Percentiles rank a stretch among this genome's conserved stretches.
phyloP scores from a whole-genome alignment of 1,139 yeast species.

The Blastobotrys apis region DNA sequence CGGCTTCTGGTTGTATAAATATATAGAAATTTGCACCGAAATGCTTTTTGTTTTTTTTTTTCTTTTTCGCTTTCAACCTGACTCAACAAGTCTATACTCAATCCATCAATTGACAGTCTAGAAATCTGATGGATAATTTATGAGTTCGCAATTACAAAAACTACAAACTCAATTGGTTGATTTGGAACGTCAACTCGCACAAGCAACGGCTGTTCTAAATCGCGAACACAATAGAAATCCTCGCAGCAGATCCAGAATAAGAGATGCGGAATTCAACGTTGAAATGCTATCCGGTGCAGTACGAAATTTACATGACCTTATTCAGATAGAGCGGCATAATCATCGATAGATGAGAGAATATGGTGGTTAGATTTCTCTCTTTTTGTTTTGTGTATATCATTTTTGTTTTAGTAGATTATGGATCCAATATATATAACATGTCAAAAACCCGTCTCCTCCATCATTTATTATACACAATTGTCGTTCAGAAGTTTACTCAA shows the following conservation, averaged over 20 bases:
- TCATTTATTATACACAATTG: constrained; percentile 1
- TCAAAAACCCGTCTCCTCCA: no score
- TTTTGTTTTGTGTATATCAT: neutral
- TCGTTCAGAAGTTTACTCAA: constrained; percentile 2
- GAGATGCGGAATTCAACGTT: constrained; percentile 19
- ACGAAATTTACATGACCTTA: constrained; percentile 18
- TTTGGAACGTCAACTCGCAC: constrained; percentile 1
- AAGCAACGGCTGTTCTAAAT: constrained; percentile 2
- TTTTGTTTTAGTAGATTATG: neutral
- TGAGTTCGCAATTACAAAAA: constrained; percentile 4
- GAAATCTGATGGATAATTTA: neutral
- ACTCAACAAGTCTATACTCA: no score
- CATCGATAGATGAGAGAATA: no score
- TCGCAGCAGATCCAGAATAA: neutral
- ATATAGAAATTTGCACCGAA: no score
- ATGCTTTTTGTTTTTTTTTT: no score
- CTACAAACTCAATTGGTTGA: constrained; percentile 3
- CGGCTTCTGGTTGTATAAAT: no score
- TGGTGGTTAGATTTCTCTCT: neutral
- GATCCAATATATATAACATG: neutral
- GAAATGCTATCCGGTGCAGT: constrained; percentile 24
- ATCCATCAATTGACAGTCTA: no score
- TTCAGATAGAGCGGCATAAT: constrained; percentile 9
- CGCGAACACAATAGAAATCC: constrained; percentile 1
- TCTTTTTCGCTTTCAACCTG: no score